phyloP scores from a whole-genome alignment of 106 monocot genomes.

The Alisma plantagoaquatica region DNA sequence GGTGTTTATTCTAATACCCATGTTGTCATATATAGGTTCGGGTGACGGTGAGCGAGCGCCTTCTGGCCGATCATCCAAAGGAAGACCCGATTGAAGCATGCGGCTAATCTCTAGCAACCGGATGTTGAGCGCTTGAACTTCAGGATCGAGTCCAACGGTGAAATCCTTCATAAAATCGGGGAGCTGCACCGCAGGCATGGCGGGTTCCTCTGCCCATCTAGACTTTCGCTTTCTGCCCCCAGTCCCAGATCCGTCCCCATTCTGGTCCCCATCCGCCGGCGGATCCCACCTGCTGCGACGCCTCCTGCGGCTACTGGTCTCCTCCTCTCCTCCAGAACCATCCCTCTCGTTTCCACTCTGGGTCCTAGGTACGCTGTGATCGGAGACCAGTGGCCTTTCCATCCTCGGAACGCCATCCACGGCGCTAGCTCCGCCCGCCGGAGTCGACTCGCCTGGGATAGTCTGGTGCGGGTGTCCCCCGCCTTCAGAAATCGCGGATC shows the following conservation, averaged over 20 bases:
- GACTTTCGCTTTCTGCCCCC: conserved; percentile 69
- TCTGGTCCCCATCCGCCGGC: conserved; percentile 25
- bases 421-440: no score
- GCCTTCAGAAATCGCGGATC: no score
- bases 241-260: conserved; percentile 16
- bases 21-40: conserved; percentile 85
- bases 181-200: conserved; percentile 43
- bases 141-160: conserved; percentile 77
- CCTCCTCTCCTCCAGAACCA: conserved; percentile 68
- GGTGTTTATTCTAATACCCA: conserved; percentile 93
- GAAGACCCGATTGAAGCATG: conserved; percentile 51
- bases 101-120: conserved; percentile 72
- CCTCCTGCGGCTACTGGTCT: conserved; percentile 49
- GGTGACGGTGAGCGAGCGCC: conserved; percentile 91
- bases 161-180: conserved; percentile 99
- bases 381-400: conserved; percentile 19
- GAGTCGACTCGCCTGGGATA: no score
- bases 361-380: conserved; percentile 12
- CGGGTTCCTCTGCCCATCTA: conserved; percentile 87
- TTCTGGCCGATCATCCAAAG: conserved; percentile 71
- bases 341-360: conserved; percentile 50
- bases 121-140: conserved; percentile 77
- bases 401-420: no score
- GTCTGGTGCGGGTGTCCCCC: no score
- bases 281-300: conserved; percentile 93